phyloP scores from a whole-genome alignment of 305 asterid species.

The Stenogyne calaminthoides region DNA sequence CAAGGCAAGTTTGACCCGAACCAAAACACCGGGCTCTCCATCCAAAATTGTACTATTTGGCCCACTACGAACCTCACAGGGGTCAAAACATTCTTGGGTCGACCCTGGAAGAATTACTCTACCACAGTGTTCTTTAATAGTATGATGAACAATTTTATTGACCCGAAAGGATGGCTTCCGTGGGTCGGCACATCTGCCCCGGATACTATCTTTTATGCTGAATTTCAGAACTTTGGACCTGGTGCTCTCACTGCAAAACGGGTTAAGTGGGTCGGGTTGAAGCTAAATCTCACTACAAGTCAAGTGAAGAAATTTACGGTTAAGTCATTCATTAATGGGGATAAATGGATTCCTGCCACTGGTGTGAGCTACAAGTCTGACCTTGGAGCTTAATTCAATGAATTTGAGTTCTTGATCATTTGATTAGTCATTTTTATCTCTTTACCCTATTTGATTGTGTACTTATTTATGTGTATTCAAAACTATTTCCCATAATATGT shows the following conservation, averaged over 20 bases:
- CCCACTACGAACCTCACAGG: slow-evolving; percentile 28
- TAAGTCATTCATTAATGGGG: slow-evolving; percentile 33
- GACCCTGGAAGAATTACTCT: slow-evolving; percentile 47
- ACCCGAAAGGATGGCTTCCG: slow-evolving; percentile 40
- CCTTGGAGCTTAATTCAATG: not conserved
- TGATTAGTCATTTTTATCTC: not conserved
- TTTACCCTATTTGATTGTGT: not conserved
- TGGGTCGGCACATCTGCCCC: slow-evolving; percentile 35
- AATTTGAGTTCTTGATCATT: not conserved
- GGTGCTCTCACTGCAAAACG: slow-evolving; percentile 29
- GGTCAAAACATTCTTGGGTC: slow-evolving; percentile 34
- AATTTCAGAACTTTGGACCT: slow-evolving; percentile 36
- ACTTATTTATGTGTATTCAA: not conserved
- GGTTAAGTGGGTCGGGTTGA: slow-evolving; percentile 37
- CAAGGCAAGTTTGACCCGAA: slow-evolving; percentile 32
- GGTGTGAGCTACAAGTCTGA: slow-evolving; percentile 27
- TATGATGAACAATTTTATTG: slow-evolving; percentile 16
- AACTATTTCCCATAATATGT: not conserved
- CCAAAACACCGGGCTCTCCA: slow-evolving; percentile 31
- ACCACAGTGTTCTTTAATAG: slow-evolving; percentile 24
- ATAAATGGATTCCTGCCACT: slow-evolving; percentile 37
- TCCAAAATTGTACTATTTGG: slow-evolving; percentile 36
- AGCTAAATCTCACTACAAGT: slow-evolving; percentile 23
- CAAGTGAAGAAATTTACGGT: slow-evolving; percentile 30
- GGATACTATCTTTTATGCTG: slow-evolving; percentile 35